phyloP scores from a whole-genome alignment of 2,329 filamentous ascomycete genomes.

The Ascochyta koolunga region DNA sequence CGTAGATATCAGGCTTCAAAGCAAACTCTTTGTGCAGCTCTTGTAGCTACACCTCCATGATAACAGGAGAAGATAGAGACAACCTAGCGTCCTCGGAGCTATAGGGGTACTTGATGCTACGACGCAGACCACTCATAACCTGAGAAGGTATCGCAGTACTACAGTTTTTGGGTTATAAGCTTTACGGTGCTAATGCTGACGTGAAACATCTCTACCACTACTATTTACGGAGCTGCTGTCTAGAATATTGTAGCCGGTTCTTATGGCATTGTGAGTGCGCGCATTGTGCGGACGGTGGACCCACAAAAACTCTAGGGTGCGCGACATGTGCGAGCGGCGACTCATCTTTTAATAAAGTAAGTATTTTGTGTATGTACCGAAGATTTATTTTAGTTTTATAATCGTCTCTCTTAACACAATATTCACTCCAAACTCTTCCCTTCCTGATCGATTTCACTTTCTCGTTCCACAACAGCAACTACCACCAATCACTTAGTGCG shows the following conservation, averaged over 20 bases:
- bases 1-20: no score
- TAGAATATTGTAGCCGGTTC: background rate
- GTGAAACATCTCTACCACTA: no score
- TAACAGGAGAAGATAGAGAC: no score
- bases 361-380: background rate
- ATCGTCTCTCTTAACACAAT: background rate
- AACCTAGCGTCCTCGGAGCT: no score
- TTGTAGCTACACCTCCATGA: no score
- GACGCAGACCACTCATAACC: no score
- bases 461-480: background rate
- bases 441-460: background rate
- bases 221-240: no score
- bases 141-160: no score
- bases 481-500: background rate
- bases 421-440: background rate
- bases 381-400: background rate
- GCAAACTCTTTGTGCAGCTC: no score
- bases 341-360: background rate
- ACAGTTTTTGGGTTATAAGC: no score
- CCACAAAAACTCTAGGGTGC: background rate
- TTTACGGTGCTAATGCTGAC: background rate
- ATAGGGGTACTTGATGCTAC: no score
- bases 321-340: conserved; percentile 10
- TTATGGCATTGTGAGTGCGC: background rate
- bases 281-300: background rate